phyloP scores from a whole-genome alignment of 164 flowering plant genomes.

The Nelumbo lutea region DNA sequence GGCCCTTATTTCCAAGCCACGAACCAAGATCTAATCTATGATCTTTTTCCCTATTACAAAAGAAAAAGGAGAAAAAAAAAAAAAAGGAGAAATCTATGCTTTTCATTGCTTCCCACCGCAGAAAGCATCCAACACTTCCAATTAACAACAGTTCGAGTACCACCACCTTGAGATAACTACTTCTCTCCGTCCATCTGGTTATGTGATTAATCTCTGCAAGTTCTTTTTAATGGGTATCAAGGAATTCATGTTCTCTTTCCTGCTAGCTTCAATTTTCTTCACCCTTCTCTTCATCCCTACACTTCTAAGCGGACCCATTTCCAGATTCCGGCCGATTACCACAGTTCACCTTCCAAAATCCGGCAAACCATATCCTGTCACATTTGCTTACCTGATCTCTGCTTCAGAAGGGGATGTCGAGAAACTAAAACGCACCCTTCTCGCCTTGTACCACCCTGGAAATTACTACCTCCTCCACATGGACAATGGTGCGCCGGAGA shows the following conservation, averaged over 20 bases:
- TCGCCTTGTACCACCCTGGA: conserved; percentile 71
- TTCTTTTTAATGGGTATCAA: conserved; percentile 40
- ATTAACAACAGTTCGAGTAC: too few relatives aligned
- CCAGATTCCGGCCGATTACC: conserved; percentile 19
- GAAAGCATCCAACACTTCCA: too few relatives aligned
- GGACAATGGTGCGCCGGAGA: conserved; percentile 47
- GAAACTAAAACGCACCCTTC: conserved; percentile 50
- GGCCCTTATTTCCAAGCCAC: too few relatives aligned
- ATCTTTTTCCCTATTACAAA: too few relatives aligned
- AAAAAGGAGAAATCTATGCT: too few relatives aligned
- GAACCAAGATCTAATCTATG: too few relatives aligned
- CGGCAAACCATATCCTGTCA: conserved; percentile 35
- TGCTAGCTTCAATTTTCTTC: conserved; percentile 40
- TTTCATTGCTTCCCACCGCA: too few relatives aligned
- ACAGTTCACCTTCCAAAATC: conserved; percentile 11
- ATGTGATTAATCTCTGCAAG: conserved; percentile 11
- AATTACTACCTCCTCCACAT: conserved; percentile 74
- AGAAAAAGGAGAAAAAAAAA: too few relatives aligned
- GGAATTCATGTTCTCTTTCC: conserved; percentile 35
- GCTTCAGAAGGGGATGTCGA: conserved; percentile 64
- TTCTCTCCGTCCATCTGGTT: not conserved
- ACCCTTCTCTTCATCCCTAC: conserved; percentile 40
- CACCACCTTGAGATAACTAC: not conserved
- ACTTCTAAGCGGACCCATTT: conserved; percentile 24
- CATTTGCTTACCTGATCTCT: conserved; percentile 85